Evolutionary conservation across 805 yeast species (phyloP).

Genomic region (Clavispora santaluciae): DNA sequence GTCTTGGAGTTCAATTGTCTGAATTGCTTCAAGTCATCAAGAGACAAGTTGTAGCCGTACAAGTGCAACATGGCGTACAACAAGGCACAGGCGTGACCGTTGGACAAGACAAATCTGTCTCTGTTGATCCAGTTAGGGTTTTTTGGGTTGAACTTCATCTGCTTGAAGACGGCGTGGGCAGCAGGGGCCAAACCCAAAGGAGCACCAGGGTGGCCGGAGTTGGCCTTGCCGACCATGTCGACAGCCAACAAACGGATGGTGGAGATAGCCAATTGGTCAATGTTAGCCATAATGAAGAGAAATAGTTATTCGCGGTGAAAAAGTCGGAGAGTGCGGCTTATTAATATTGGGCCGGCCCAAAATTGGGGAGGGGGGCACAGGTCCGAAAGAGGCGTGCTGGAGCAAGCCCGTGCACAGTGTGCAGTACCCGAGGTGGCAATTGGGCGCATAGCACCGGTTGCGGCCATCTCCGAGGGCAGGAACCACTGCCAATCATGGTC

Average conservation of each 20-base stretch:
- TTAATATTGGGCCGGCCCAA: slow-evolving; percentile 4
- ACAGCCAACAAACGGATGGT: slow-evolving; percentile 88
- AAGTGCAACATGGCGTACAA: slow-evolving; percentile 81
- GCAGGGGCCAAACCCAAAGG: slow-evolving; percentile 97
- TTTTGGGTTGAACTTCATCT: slow-evolving; percentile 82
- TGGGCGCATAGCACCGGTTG: background rate
- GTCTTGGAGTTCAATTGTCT: slow-evolving; percentile 87
- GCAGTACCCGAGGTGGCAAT: background rate
- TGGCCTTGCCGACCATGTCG: slow-evolving; percentile 81
- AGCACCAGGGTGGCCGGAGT: slow-evolving; percentile 99
- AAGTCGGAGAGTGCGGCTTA: slow-evolving; percentile 1
- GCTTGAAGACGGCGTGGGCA: slow-evolving; percentile 81
- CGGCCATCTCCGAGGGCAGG: background rate
- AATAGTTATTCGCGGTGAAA: background rate
- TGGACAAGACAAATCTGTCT: slow-evolving; percentile 91
- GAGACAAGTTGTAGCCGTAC: slow-evolving; percentile 72
- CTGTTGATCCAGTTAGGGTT: slow-evolving; percentile 91
- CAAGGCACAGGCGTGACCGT: slow-evolving; percentile 95
- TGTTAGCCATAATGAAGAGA: slow-evolving; percentile 21
- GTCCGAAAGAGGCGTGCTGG: background rate
- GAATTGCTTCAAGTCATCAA: slow-evolving; percentile 86
- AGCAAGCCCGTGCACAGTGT: background rate
- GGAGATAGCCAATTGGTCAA: slow-evolving; percentile 73
- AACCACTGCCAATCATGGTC: background rate
- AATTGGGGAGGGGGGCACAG: slow-evolving; percentile 2